Evolutionary conservation across 805 yeast species (phyloP).

Genomic region (Yamadazyma sp.): DNA sequence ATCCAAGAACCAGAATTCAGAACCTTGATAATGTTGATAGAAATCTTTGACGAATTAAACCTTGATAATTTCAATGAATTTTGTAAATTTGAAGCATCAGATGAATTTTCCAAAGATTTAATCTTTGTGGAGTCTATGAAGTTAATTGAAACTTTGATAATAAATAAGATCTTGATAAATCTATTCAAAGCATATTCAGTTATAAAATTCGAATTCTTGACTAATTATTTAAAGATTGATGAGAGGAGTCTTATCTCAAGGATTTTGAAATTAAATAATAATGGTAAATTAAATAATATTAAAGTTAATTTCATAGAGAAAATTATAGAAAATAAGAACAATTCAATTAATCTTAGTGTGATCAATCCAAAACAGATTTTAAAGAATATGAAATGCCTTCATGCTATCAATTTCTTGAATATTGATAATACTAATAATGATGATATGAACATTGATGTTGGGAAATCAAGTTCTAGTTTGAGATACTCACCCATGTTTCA

Average conservation of each 20-base stretch:
- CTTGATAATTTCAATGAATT: constrained; percentile 17
- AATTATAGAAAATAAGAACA: constrained; percentile 5
- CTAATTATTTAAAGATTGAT: constrained; percentile 16
- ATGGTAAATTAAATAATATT: constrained; percentile 26
- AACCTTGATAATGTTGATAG: constrained; percentile 25
- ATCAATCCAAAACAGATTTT: constrained; percentile 16
- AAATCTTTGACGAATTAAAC: constrained; percentile 29
- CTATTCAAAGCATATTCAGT: constrained; percentile 28
- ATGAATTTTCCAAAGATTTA: constrained; percentile 26
- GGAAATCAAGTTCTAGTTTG: too few relatives aligned
- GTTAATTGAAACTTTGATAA: constrained; percentile 27
- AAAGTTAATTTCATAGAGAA: constrained; percentile 28
- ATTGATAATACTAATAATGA: constrained; percentile 1
- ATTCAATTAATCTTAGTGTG: constrained; percentile 2
- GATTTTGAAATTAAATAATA: constrained; percentile 25
- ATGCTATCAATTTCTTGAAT: constrained; percentile 11
- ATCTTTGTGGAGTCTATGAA: constrained; percentile 26
- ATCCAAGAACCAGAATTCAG: constrained; percentile 26
- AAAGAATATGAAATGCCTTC: constrained; percentile 22
- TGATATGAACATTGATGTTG: constrained; percentile 8
- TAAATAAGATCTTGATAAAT: constrained; percentile 27
- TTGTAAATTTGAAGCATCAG: constrained; percentile 9
- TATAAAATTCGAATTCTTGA: constrained; percentile 26
- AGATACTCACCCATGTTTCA: too few relatives aligned
- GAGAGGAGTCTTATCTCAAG: constrained; percentile 25